Percentiles rank a stretch among this genome's conserved stretches.
Conservation (phyloP, 768 basidiomycete genomes). For the Mycena indigotica region DNA sequence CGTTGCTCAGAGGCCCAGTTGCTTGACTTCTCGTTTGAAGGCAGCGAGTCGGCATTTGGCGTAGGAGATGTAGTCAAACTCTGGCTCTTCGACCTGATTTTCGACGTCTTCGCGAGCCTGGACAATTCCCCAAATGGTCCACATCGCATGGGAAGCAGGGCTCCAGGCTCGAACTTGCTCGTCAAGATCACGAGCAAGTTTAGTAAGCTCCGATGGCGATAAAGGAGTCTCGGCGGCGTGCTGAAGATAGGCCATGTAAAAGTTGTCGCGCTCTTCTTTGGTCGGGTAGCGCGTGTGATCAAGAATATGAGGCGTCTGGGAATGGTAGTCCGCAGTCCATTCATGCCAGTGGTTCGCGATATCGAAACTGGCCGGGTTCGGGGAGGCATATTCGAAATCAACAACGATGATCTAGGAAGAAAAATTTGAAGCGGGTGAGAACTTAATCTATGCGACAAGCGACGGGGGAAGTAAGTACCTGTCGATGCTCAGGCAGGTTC, state of each 20-base stretch:
- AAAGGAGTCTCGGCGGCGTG: constrained; percentile 42
- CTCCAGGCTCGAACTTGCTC: constrained; percentile 85
- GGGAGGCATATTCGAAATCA: constrained; percentile 96
- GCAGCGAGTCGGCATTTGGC: constrained; percentile 66
- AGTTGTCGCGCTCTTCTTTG: constrained; percentile 70
- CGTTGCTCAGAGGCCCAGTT: constrained; percentile 15
- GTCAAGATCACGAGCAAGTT: constrained; percentile 62
- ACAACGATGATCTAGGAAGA: constrained; percentile 82
- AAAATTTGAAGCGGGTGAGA: too few species aligned
- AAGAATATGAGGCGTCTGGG: constrained; percentile 66
- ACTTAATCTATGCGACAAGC: constrained; percentile 7
- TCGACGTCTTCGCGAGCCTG: constrained; percentile 81
- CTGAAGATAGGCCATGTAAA: constrained; percentile 81
- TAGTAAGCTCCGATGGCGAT: constrained; percentile 38
- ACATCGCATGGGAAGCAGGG: constrained; percentile 87
- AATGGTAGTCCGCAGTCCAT: constrained; percentile 93
- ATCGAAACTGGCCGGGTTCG: constrained; percentile 92
- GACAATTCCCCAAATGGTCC: constrained; percentile 94
- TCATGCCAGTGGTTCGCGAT: constrained; percentile 98
- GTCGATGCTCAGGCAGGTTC: constrained; percentile 71
- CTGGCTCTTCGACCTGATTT: constrained; percentile 57
- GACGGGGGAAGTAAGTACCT: constrained; percentile 50
- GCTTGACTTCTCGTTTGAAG: constrained; percentile 59
- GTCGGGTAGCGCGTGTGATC: constrained; percentile 72
- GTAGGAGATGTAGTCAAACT: constrained; percentile 91